Evolutionary conservation across 305 asterid species (phyloP).

Genomic region (Nicotiana rustica): DNA sequence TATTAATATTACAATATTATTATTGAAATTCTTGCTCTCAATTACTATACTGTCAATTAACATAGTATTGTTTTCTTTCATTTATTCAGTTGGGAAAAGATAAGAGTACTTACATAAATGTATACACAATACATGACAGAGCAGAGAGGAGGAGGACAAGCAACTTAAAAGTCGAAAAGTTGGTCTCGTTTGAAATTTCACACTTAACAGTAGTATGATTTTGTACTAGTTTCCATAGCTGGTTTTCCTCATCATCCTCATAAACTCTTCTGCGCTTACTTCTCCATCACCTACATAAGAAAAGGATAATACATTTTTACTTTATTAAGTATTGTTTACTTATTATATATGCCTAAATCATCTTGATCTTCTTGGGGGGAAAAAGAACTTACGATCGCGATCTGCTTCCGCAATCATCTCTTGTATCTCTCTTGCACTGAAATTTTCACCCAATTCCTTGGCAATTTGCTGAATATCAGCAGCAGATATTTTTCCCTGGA

Average conservation of each 20-base stretch:
- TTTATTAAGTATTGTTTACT: neutral
- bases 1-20: no score
- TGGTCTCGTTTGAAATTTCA: neutral
- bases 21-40: no score
- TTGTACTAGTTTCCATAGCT: conserved; percentile 39
- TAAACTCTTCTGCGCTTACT: conserved; percentile 46
- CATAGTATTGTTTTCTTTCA: neutral
- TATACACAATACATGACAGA: neutral
- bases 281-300: conserved; percentile 48
- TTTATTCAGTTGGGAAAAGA: neutral
- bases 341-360: neutral
- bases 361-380: neutral
- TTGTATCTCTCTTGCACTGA: conserved; percentile 77
- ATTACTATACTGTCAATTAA: no score
- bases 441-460: conserved; percentile 77
- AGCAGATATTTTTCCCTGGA: conserved; percentile 87
- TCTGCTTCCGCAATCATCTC: conserved; percentile 96
- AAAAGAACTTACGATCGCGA: conserved; percentile 76
- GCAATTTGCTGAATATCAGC: conserved; percentile 91
- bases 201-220: neutral
- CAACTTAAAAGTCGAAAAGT: neutral
- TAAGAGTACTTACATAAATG: neutral
- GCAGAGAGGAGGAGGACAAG: neutral
- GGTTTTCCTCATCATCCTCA: conserved; percentile 46
- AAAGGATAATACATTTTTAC: no score